Percentiles rank a stretch among this genome's conserved stretches.
Evolutionary conservation across 768 basidiomycete species (phyloP).

Genomic region (Boletus edulis): DNA sequence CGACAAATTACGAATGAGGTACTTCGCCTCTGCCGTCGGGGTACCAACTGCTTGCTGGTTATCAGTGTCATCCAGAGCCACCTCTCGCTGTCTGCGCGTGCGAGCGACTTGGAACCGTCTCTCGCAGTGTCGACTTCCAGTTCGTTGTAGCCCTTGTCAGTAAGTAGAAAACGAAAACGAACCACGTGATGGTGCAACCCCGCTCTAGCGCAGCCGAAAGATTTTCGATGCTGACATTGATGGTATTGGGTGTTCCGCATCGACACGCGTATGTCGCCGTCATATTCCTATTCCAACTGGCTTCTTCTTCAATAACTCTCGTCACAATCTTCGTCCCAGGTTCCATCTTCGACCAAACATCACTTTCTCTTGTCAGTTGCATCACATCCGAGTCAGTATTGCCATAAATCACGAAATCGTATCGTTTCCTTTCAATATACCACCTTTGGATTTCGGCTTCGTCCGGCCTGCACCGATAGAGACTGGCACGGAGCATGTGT

Average conservation of each 20-base stretch:
- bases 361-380: not conserved
- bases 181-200: conserved; percentile 2
- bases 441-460: not conserved
- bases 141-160: not conserved
- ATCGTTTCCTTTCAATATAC: conserved; percentile 1
- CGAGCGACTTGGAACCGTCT: not conserved
- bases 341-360: not conserved
- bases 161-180: not conserved
- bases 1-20: conserved; percentile 7
- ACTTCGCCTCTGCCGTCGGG: not conserved
- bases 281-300: no score
- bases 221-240: not conserved
- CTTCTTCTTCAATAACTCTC: not conserved
- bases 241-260: not conserved
- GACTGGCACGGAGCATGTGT: not conserved
- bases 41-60: no score
- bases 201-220: no score
- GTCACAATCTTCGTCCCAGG: conserved; percentile 1
- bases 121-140: not conserved
- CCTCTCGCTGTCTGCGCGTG: no score
- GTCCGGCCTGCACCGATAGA: not conserved
- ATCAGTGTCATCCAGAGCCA: no score
- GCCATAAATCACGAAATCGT: conserved; percentile 2
- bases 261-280: not conserved
- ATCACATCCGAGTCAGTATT: not conserved